Conservation (phyloP, 2,329 filamentous ascomycete genomes). For the Penicillium vulpinum region DNA sequence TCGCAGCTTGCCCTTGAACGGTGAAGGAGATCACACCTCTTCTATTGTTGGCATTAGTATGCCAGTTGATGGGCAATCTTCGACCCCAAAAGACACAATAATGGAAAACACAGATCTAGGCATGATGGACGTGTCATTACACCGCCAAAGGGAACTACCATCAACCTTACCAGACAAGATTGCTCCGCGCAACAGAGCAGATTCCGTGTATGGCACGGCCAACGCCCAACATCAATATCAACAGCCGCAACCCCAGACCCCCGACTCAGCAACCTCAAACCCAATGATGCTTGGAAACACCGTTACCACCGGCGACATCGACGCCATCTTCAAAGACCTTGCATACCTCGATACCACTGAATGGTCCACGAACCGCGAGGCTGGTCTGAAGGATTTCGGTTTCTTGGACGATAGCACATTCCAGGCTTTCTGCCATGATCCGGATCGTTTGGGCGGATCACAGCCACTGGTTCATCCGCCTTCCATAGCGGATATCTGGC, state of each 20-base stretch:
- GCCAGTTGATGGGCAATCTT: conserved; percentile 33
- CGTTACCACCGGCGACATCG: conserved; percentile 33
- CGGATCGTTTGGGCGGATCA: conserved; percentile 41
- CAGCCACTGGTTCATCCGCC: conserved; percentile 40
- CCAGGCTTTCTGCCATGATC: conserved; percentile 48
- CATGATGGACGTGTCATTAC: conserved; percentile 25
- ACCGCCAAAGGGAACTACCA: conserved; percentile 13
- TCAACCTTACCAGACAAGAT: conserved; percentile 21
- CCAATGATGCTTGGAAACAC: conserved; percentile 17
- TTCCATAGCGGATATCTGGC: conserved; percentile 46
- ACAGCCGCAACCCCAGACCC: conserved; percentile 32
- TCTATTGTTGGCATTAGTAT: conserved; percentile 37
- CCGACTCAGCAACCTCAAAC: conserved; percentile 36
- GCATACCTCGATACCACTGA: conserved; percentile 49
- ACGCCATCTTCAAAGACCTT: conserved; percentile 49
- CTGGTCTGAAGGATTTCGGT: conserved; percentile 46
- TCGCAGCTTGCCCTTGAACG: conserved; percentile 11
- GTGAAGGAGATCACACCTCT: conserved; percentile 26
- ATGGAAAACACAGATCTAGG: conserved; percentile 32
- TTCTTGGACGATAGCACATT: conserved; percentile 48
- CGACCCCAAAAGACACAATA: conserved; percentile 34
- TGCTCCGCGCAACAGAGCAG: conserved; percentile 17
- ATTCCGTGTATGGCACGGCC: conserved; percentile 19
- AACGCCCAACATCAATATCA: conserved; percentile 22
- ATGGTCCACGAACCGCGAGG: conserved; percentile 44